Evolutionary conservation across 306 rosid genomes (phyloP), one percentile per base, ranked within the genome.

Genomic region (Sicyos edulis): DNA sequence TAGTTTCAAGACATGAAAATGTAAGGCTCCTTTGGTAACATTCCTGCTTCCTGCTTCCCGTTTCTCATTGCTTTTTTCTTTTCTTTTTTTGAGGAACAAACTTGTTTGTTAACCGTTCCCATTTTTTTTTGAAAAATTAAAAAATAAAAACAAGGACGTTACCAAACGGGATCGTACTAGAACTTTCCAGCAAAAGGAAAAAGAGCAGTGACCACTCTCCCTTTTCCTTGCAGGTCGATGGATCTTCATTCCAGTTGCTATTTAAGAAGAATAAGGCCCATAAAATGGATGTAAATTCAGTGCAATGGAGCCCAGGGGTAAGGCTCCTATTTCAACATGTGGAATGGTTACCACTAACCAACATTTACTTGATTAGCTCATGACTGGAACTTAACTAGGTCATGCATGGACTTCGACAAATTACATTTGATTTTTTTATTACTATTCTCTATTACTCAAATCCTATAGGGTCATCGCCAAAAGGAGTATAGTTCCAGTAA

Each of bases 271-370:
- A 92, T 74, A 86, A 87, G 79, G 93, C 96, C 42, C 96, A 84
- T 73, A 86, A 79, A 71, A 88, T 86, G 96, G 96, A 90, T 69
- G 47, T 88, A 80, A 90, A 93, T 78, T 87, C 82, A 40, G 96
- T 88, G 82, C 92, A 88, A 74, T 88, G 96, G 96, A 84, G 92
- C 85, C 90, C 86, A 75, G 96, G 92, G 92, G 96, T 88, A 85
- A 84, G 92, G 72, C 78, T 78, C 77, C 26, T 68, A 59, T 50
- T 76, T 37, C 55, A 73, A 54, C 60, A 6, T 66, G 67, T 63
- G 37, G 20, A 40, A 12, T 77, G 21, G 14, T 67, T 6, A 57
- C 26, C 16, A n/a, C 61, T 58, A 52, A 13, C 8, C 34, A 12
- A 16, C 75, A 71, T 29, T 71, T 53, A 32, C 13, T 17, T 54